Evolutionary conservation across 2,329 filamentous ascomycete species (phyloP), one percentile per base, ranked within the genome.

Genomic region (Trichoderma citrinoviride): DNA sequence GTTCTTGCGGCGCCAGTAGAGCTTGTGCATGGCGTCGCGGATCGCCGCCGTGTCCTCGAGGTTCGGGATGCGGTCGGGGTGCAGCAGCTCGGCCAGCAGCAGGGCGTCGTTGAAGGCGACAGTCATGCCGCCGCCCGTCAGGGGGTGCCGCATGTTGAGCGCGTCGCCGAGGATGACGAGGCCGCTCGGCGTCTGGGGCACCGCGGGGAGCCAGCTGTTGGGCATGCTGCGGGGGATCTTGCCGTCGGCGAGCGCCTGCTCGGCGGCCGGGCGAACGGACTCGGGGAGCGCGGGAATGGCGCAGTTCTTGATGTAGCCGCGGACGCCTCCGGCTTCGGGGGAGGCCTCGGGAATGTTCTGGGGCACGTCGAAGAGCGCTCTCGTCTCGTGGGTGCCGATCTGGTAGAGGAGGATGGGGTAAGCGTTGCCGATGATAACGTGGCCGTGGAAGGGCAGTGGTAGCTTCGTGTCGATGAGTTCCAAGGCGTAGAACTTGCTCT

Each of bases 91-190:
- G 0, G 90, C 82, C 27, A 99, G 83, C 1, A 96, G 78, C 12
- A 95, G 84, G 1, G 91, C 93, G 74, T 99, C 95, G 79, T 94
- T 96, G 77, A 99, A 90, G 1, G 92, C 95, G 1, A 98, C 95
- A 0, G 94, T 98, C 95, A 99, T 99, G 71, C 95, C 95, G 69
- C 95, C 95, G 61, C 95, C 95, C 0, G 95, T 99, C 14, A 99
- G 84, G 1, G 95, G 95, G 78, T 99, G 95, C n/a, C 95, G 91
- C 95, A 99, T 99, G 81, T 99, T 99, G 84, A 96, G 89, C 15
- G 95, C 94, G 75, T 99, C 95, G 66, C 95, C 95, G 8, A 98
- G 84, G 41, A 99, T 81, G 55, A 97, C 83, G 66, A 97, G 85
- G 73, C 91, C 90, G 52, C 77, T 77, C 50, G 73, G 66, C 3